phyloP scores from a whole-genome alignment of 1,284 basidiomycete species.

The Cryptococcus sp. region DNA sequence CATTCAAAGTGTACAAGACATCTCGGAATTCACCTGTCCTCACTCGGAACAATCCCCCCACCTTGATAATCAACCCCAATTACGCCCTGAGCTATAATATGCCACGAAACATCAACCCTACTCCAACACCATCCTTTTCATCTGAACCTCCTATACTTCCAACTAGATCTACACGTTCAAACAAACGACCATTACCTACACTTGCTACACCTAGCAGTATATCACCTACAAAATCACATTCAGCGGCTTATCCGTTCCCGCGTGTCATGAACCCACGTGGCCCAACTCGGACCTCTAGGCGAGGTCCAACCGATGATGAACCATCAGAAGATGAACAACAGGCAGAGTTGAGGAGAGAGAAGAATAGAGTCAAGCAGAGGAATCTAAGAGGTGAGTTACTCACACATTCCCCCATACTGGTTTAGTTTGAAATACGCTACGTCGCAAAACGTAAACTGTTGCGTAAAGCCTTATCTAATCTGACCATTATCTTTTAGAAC shows the following conservation, averaged over 20 bases:
- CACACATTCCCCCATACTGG: too few species aligned
- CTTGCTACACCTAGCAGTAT: not conserved
- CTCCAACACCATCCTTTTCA: not conserved
- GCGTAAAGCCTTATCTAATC: too few species aligned
- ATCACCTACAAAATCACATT: not conserved
- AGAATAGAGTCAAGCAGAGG: constrained; percentile 37
- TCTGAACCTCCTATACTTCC: not conserved
- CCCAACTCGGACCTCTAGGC: too few species aligned
- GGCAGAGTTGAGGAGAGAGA: constrained; percentile 29
- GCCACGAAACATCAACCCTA: too few species aligned
- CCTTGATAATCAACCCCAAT: too few species aligned
- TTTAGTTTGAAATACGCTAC: too few species aligned
- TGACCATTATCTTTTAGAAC: constrained; percentile 15
- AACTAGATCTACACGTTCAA: not conserved
- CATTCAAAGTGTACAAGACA: too few species aligned
- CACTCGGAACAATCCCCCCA: too few species aligned
- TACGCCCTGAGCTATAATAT: too few species aligned
- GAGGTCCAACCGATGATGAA: not conserved
- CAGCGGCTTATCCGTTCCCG: not conserved
- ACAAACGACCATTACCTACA: not conserved
- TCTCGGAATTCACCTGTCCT: too few species aligned
- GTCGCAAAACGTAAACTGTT: too few species aligned
- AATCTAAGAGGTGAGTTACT: constrained; percentile 30
- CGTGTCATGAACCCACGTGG: not conserved
- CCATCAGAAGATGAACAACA: constrained; percentile 13